Evolutionary conservation across 306 rosid species (phyloP).

Genomic region (barrel medic (Medicago truncatula)): MtrunA17r5.0-ANR NC_053045.1:46182501-46183000

Average conservation of each 20-base stretch:
- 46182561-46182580: background rate
- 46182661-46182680: too few relatives aligned
- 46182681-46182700: background rate
- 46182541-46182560: background rate
- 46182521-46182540: constrained; percentile 2
- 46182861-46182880: background rate
- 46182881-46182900: background rate
- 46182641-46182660: too few relatives aligned
- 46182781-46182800: background rate
- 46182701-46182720: background rate
- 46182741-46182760: background rate
- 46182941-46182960: background rate
- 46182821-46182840: constrained; percentile 20
- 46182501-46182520: background rate
- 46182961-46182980: background rate
- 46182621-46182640: background rate
- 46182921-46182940: constrained; percentile 16
- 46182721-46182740: background rate
- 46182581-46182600: background rate
- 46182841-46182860: background rate
- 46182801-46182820: constrained; percentile 5
- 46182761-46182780: background rate
- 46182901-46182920: background rate
- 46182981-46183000: background rate
- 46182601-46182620: constrained; percentile 27